phyloP scores from a whole-genome alignment of 2,329 filamentous ascomycete genomes.

The Cladosporium cucumerinum region DNA sequence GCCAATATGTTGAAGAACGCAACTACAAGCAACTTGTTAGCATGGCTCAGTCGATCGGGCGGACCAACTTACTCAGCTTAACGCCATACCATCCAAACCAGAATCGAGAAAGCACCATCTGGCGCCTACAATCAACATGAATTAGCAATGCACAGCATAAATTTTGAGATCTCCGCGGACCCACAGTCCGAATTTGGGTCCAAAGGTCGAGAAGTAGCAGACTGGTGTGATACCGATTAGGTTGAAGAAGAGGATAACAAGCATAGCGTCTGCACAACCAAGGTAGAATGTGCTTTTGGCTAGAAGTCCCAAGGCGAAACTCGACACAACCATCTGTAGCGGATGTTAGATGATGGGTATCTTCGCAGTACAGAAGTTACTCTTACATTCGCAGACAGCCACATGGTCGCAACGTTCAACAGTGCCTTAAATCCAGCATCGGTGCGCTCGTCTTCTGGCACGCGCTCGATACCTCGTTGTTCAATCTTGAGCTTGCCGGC shows the following conservation, averaged over 20 bases:
- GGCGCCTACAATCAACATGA: constrained; percentile 42
- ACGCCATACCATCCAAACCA: constrained; percentile 59
- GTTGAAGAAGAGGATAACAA: constrained; percentile 74
- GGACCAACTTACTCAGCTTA: constrained; percentile 40
- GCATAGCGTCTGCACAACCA: constrained; percentile 68
- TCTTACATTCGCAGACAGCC: constrained; percentile 64
- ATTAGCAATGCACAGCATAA: background rate
- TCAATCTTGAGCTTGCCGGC: constrained; percentile 66
- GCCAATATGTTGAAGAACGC: constrained; percentile 68
- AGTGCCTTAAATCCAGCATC: constrained; percentile 54
- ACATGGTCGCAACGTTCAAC: constrained; percentile 69
- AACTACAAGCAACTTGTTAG: constrained; percentile 41
- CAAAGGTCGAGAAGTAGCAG: constrained; percentile 74
- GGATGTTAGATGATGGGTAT: background rate
- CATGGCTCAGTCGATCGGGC: no score
- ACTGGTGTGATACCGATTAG: constrained; percentile 68
- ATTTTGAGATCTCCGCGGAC: background rate
- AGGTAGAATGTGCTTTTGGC: constrained; percentile 66
- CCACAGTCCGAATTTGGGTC: constrained; percentile 64
- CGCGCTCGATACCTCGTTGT: constrained; percentile 71
- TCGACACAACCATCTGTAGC: constrained; percentile 63
- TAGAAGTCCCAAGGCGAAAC: constrained; percentile 72
- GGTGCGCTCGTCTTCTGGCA: constrained; percentile 65
- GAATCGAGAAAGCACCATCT: constrained; percentile 77
- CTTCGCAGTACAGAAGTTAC: background rate